Base-by-base conservation (phyloP, 352 stramenopile species). In the Plasmopara halstedii region DNA sequence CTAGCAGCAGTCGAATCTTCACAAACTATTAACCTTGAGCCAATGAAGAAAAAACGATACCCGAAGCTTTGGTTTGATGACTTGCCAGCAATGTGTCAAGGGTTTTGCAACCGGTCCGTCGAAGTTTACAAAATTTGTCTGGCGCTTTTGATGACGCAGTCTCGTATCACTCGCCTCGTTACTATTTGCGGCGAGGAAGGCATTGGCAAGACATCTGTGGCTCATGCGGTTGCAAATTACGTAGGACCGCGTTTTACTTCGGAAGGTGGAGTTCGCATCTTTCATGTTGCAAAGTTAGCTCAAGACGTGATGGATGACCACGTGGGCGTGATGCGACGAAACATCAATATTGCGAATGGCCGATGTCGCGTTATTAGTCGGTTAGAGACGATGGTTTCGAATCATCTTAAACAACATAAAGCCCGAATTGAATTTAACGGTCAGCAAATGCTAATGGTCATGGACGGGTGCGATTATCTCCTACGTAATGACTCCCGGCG, bases 81-180 rank as follows among this genome's bases (percentile, higher is more conserved):
- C 29, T 58, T 91, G 14, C 80, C 80, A 6, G 74, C 73, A 7
- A 69, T 85, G 34, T 91, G 76, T 27, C 74, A 88, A 57, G 80
- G 79, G 8, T 91, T 91, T 52, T 87, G 76, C 56, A 85, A 88
- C 35, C 74, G 80, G 1, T 62, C 74, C 0, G 66, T 85, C 1
- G 80, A 91, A 49, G 76, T 88, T 34, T 91, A 91, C 70, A 85
- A 88, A 39, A 86, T 88, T 8, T 85, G 73, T 38, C 37, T 86
- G 14, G 71, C 77, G n/a, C 40, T 88, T 9, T 82, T 88, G 69
- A 68, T 86, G 45, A 85, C 71, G 5, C 78, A 88, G 64, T 80
- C 67, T 6, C 72, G 73, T 13, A 85, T 86, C 40, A 90, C 73
- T 13, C 75, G 78, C 2, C 65, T 88, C 7, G 78, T 88, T 29